Conservation (phyloP, 2,329 filamentous ascomycete genomes). For the Claviceps pusilla region DNA sequence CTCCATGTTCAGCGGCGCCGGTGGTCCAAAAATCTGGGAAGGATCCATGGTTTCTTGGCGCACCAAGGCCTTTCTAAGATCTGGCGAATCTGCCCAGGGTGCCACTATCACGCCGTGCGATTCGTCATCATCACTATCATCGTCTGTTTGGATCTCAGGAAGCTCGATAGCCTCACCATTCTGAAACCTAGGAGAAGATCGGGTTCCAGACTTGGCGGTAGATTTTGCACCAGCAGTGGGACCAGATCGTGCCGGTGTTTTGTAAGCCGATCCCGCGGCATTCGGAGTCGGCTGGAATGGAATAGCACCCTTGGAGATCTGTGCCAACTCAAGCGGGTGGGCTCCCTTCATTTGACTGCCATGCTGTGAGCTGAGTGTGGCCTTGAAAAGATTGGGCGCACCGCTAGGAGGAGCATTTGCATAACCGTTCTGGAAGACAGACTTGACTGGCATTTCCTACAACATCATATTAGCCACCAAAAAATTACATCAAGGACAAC, state of each 20-base stretch:
- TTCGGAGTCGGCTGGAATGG: conserved; percentile 65
- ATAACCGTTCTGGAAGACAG: conserved; percentile 46
- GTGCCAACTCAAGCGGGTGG: conserved; percentile 70
- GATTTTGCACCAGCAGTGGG: conserved; percentile 33
- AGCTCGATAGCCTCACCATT: conserved; percentile 84
- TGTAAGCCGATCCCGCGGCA: conserved; percentile 40
- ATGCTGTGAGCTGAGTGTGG: conserved; percentile 51
- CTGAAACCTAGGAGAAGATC: conserved; percentile 70
- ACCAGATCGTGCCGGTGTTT: conserved; percentile 51
- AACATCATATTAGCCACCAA: not conserved
- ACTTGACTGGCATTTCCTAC: conserved; percentile 47
- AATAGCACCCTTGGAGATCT: conserved; percentile 76
- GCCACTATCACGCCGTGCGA: conserved; percentile 44
- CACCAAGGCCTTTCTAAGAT: conserved; percentile 59
- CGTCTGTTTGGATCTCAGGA: conserved; percentile 89
- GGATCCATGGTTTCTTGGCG: conserved; percentile 78
- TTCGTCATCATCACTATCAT: conserved; percentile 65
- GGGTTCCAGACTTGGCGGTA: conserved; percentile 41
- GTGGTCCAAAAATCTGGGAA: conserved; percentile 73
- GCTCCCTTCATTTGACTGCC: conserved; percentile 45
- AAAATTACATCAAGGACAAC: not conserved
- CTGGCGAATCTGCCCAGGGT: conserved; percentile 79
- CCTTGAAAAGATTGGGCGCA: conserved; percentile 47
- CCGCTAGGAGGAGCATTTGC: conserved; percentile 38
- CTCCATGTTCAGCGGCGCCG: conserved; percentile 82